phyloP scores from a whole-genome alignment of 257 asterid genomes.

The Penstemon barbatus region DNA sequence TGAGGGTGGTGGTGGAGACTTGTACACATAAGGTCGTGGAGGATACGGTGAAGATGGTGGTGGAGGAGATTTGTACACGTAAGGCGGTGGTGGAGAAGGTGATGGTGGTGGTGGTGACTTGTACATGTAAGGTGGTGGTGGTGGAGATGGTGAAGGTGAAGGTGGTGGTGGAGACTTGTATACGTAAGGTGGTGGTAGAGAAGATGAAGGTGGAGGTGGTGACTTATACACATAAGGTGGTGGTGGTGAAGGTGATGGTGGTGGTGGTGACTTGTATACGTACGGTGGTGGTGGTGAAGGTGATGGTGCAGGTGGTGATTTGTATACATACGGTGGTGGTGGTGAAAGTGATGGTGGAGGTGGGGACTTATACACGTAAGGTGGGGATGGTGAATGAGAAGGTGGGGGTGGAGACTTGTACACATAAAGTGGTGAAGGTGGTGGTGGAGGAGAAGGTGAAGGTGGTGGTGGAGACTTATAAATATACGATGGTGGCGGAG shows the following conservation, averaged over 20 bases:
- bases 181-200: slow-evolving; percentile 45
- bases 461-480: slow-evolving; percentile 26
- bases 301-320: slow-evolving; percentile 36
- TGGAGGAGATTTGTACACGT: slow-evolving; percentile 42
- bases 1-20: slow-evolving; percentile 36
- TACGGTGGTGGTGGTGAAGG: slow-evolving; percentile 42
- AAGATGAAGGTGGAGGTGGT: slow-evolving; percentile 34
- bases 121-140: slow-evolving; percentile 37
- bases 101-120: slow-evolving; percentile 41
- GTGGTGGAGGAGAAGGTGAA: not conserved
- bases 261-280: slow-evolving; percentile 38
- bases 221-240: slow-evolving; percentile 44
- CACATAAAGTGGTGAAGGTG: not conserved
- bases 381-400: not conserved
- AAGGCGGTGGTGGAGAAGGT: slow-evolving; percentile 44
- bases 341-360: slow-evolving; percentile 29
- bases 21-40: slow-evolving; percentile 34
- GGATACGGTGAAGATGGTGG: slow-evolving; percentile 35
- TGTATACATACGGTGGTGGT: slow-evolving; percentile 34
- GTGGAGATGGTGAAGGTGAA: slow-evolving; percentile 12
- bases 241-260: slow-evolving; percentile 36
- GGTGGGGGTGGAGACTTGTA: slow-evolving; percentile 11
- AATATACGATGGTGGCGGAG: slow-evolving; percentile 34
- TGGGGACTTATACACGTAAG: slow-evolving; percentile 34
- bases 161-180: slow-evolving; percentile 52